Percentiles rank a stretch among this genome's conserved stretches.
These are phyloP conservation scores for Cephaloascus albidus DNA, from an alignment of 805 yeast species.

Conservation along the genomic window DNA sequence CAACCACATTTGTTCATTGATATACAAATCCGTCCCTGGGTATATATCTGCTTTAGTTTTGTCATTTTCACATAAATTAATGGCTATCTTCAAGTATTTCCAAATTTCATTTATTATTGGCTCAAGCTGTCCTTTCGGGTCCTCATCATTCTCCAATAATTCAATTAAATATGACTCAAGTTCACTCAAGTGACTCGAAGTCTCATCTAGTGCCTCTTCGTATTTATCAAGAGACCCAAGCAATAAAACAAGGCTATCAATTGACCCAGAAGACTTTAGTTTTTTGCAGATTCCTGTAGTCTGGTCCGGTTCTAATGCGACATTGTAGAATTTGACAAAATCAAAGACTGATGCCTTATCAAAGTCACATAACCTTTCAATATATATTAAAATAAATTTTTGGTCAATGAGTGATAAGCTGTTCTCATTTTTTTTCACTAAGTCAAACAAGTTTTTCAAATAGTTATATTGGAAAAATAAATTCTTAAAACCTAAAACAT, in stretches of 20 bases:
- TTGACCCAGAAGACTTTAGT: conserved; percentile 13
- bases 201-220: conserved; percentile 18
- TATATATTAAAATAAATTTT: conserved; percentile 11
- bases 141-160: conserved; percentile 7
- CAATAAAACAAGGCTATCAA: conserved; percentile 22
- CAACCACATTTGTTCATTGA: conserved; percentile 27
- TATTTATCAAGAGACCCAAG: conserved; percentile 11
- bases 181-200: conserved; percentile 14
- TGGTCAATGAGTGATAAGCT: conserved; percentile 5
- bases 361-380: conserved; percentile 13
- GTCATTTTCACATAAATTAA: conserved; percentile 16
- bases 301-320: background rate
- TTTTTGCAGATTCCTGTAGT: conserved; percentile 3
- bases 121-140: background rate
- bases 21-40: conserved; percentile 10
- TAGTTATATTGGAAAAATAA: conserved; percentile 17
- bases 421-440: conserved; percentile 4
- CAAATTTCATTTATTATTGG: conserved; percentile 19
- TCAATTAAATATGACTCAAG: conserved; percentile 4
- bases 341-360: conserved; percentile 7
- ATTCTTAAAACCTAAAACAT: conserved; percentile 20
- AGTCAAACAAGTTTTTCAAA: conserved; percentile 17
- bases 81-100: conserved; percentile 22
- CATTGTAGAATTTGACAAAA: conserved; percentile 2
- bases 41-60: no score